Conservation (phyloP, 2,329 filamentous ascomycete genomes). For the Trichoderma lentiforme region DNA sequence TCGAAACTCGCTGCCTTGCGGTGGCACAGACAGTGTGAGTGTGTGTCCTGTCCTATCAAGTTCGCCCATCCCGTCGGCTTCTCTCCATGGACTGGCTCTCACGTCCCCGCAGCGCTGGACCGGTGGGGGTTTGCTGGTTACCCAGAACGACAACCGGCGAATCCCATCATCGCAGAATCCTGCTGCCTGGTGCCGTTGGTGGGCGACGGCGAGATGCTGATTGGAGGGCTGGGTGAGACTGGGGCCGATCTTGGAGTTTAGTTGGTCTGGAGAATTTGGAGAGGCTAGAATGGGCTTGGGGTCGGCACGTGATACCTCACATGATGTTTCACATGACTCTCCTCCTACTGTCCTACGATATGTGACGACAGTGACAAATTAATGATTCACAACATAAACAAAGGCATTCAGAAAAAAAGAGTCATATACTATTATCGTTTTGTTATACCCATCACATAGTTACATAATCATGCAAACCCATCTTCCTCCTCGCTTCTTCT, state of each 20-base stretch:
- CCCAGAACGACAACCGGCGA: neutral
- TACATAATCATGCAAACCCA: neutral
- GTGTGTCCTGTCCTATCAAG: neutral
- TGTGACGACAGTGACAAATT: neutral
- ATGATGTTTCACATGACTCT: neutral
- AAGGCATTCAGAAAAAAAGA: neutral
- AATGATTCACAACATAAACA: neutral
- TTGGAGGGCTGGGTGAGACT: slow-evolving; percentile 14
- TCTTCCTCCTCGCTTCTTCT: too few species aligned
- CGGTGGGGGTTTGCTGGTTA: neutral
- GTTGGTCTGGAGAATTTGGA: neutral
- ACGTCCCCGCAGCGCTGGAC: slow-evolving; percentile 7
- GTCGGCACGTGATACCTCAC: neutral
- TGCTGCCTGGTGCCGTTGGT: slow-evolving; percentile 19
- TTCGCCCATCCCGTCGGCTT: neutral
- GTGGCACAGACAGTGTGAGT: neutral
- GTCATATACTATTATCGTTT: neutral
- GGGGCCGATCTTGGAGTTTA: neutral
- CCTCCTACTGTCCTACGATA: neutral
- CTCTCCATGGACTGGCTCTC: neutral
- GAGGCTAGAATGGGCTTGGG: neutral
- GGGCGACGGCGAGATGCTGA: neutral
- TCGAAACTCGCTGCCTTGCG: slow-evolving; percentile 14
- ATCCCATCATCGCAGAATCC: slow-evolving; percentile 13
- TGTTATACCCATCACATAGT: neutral